Evolutionary conservation across 2,329 filamentous ascomycete genomes (phyloP), one percentile per base, ranked within the genome.

Genomic region (Scortechinia acanthostroma): DNA sequence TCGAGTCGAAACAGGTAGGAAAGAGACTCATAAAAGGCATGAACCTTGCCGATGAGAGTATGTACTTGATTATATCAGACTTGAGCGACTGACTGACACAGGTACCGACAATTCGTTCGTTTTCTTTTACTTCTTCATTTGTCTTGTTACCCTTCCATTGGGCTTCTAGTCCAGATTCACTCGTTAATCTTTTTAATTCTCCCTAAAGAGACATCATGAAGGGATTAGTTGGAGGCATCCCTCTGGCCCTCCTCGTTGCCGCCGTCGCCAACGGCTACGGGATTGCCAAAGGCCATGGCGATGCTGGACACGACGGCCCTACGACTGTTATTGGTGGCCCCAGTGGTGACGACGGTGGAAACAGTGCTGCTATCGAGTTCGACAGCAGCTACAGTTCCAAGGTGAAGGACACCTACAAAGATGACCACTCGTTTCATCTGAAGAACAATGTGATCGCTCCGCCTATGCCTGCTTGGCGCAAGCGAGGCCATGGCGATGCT

Each of bases 241-340:
- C 61, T 3, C 48, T 64, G 16, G 61, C 61, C 42, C 49, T 63
- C 16, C 49, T 64, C 44, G 61, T 55, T 42, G 56, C 57, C 14
- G 50, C 48, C 10, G 51, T 53, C 6, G 52, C 50, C 2, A 52
- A 55, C 22, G 20, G 48, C 4, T 44, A 52, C n/a, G 42, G 50
- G 43, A n/a, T 30, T n/a, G 25, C 25, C 25, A 30, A 30, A 30
- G 25, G 25, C n/a, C 25, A 30, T n/a, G 10, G 10, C 25, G 25
- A n/a, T 30, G 10, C 25, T n/a, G n/a, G n/a, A n/a, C n/a, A n/a
- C n/a, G n/a, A n/a, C n/a, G n/a, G n/a, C n/a, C n/a, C n/a, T 21
- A 6, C 33, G 37, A 16, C 33, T 46, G 21, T 43, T 28, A 21
- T 25, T 30, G 42, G 40, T 25, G 21, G 20, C 42, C n/a, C 42